Percentiles rank a stretch among this genome's conserved stretches.
phyloP scores from a whole-genome alignment of 2,329 filamentous ascomycete species.

The Zymoseptoria passerinii region DNA sequence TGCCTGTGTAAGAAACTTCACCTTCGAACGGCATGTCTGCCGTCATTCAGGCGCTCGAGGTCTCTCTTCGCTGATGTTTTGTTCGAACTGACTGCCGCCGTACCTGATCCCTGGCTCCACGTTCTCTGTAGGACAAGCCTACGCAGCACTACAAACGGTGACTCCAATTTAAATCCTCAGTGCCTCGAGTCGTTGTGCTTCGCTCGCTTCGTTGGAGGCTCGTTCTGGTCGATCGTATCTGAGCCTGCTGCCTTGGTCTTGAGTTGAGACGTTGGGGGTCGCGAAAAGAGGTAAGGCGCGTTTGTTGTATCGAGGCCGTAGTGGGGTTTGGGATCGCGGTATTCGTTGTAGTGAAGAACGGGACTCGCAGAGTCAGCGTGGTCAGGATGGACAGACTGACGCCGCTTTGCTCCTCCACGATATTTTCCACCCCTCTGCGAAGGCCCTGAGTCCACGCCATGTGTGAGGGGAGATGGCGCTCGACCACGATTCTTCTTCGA shows the following conservation, averaged over 20 bases:
- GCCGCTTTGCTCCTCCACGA: neutral
- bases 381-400: neutral
- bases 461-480: neutral
- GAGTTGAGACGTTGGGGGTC: neutral
- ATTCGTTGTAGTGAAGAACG: neutral
- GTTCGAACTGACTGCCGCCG: neutral
- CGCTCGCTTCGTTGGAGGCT: neutral
- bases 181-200: neutral
- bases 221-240: neutral
- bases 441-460: neutral
- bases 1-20: neutral
- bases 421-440: neutral
- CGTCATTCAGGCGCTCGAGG: neutral
- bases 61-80: neutral
- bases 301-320: neutral
- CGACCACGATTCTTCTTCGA: neutral
- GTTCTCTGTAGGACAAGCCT: neutral
- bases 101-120: neutral
- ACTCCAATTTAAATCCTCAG: neutral
- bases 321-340: neutral
- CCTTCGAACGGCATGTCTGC: neutral
- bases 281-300: neutral
- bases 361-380: neutral
- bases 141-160: neutral
- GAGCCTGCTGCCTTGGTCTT: neutral